Base-by-base conservation (phyloP, 106 monocot genomes). In the Dendrobium huoshanense region DNA sequence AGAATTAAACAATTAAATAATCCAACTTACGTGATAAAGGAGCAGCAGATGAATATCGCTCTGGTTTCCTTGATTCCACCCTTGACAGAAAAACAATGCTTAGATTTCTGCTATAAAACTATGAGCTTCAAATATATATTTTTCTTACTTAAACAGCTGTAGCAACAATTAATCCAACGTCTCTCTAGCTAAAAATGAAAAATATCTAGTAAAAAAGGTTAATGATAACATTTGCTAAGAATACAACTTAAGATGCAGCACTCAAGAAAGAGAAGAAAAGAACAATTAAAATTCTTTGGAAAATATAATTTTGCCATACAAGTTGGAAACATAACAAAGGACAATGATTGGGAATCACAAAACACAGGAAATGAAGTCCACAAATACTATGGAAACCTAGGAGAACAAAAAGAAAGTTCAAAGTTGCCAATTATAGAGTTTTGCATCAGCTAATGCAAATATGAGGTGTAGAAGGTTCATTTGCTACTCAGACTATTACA, bases 11-110 rank as follows among this genome's bases (percentile, higher is more conserved):
- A 37, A 37, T 73, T 31, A 73, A 24, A 0, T 65, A 74, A 67
- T 15, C 17, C 20, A 83, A 81, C 93, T 90, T 87, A 97, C 94
- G 92, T 51, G 92, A 90, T 86, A 97, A 81, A 75, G 97, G 97
- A 72, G 97, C 94, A 79, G 97, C 97, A 73, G 97, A 97, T 68
- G 97, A 97, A 84, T 97, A 97, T 87, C 92, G 81, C 82, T 97
- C 97, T 80, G 97, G 97, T 82, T 94, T 97, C 89, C 94, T 92
- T 65, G 97, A 92, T 75, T 88, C 92, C 59, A 97, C 87, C 97
- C 97, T 97, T 61, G 29, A 89, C 68, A 87, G 17, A 79, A 75
- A 84, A 10, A 47, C 41, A 54, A 10, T 77, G 41, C 7, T 67
- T 29, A 15, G 2, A 68, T 37, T 76, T 58, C 22, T 41, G 37